A percentile compares a stretch with the other conserved stretches of the same genome.
Evolutionary conservation across 2,329 filamentous ascomycete species (phyloP).

Genomic region (Graphilbum ipis-grandicollis): DNA sequence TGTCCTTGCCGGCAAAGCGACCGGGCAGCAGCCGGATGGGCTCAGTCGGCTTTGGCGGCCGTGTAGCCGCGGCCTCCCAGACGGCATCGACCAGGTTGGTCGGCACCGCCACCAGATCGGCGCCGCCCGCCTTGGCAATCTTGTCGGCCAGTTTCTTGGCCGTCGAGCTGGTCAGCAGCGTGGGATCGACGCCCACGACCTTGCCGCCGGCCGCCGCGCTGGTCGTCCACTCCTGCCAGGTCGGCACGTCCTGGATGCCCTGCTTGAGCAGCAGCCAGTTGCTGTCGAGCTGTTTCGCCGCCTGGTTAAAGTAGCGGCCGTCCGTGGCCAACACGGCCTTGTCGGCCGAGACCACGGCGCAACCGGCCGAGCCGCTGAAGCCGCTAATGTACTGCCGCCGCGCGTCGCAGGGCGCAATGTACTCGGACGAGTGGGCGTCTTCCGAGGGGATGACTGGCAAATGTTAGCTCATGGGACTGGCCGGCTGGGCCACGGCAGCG

Average conservation of each 20-base stretch:
- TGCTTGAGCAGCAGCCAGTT: constrained; percentile 92
- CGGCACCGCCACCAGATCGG: constrained; percentile 54
- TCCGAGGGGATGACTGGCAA: constrained; percentile 76
- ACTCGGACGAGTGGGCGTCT: constrained; percentile 95
- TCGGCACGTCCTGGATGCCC: constrained; percentile 82
- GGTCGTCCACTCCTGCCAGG: constrained; percentile 91
- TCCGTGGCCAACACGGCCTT: constrained; percentile 88
- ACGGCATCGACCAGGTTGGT: constrained; percentile 80
- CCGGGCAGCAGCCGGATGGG: constrained; percentile 53
- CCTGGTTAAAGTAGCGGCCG: constrained; percentile 96
- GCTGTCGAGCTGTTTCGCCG: constrained; percentile 68
- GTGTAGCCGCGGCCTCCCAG: constrained; percentile 64
- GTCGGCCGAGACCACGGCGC: constrained; percentile 69
- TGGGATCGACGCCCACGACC: constrained; percentile 77
- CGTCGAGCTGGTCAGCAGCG: constrained; percentile 53
- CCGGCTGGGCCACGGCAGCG: background rate
- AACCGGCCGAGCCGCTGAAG: constrained; percentile 89
- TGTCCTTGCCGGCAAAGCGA: constrained; percentile 66
- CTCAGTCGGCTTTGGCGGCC: constrained; percentile 60
- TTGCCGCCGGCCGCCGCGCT: constrained; percentile 79
- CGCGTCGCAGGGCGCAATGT: constrained; percentile 89
- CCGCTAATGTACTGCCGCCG: constrained; percentile 83
- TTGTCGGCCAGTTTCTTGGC: constrained; percentile 62
- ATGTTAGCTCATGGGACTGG: constrained; percentile 16
- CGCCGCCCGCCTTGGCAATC: constrained; percentile 72